Evolutionary conservation across 768 basidiomycete species (phyloP).

Genomic region (Nidularia pulvinata): DNA sequence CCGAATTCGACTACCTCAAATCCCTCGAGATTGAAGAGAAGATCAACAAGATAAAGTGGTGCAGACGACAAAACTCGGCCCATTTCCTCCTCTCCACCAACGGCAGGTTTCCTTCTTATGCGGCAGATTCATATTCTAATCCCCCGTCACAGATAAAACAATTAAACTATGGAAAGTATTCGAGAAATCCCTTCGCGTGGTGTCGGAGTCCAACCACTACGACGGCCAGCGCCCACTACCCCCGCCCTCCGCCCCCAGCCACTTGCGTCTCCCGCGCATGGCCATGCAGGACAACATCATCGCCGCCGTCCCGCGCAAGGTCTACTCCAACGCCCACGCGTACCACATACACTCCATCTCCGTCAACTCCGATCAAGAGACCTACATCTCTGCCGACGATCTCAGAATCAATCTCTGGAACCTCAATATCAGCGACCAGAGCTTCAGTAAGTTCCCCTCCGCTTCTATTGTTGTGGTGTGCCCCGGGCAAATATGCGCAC

Average conservation of each 20-base stretch:
- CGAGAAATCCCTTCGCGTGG: conserved; percentile 94
- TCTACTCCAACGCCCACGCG: conserved; percentile 98
- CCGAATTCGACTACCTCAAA: conserved; percentile 99
- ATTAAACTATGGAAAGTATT: conserved; percentile 99
- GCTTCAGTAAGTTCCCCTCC: conserved; percentile 96
- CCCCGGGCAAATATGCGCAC: not conserved
- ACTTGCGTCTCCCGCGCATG: conserved; percentile 90
- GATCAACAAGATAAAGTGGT: conserved; percentile 99
- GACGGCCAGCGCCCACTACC: conserved; percentile 75
- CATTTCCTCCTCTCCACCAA: conserved; percentile 98
- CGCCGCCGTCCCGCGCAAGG: conserved; percentile 97
- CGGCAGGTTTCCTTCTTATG: conserved; percentile 50
- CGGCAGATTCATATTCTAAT: conserved; percentile 4
- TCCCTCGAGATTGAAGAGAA: conserved; percentile 99
- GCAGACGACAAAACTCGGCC: conserved; percentile 95
- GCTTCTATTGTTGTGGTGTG: no score
- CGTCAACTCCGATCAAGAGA: conserved; percentile 99
- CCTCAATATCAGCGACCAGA: conserved; percentile 96
- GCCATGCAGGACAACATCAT: conserved; percentile 96
- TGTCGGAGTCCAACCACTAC: conserved; percentile 94
- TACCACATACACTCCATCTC: conserved; percentile 99
- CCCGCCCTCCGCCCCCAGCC: conserved; percentile 52
- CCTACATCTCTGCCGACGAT: conserved; percentile 99
- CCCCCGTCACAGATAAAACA: conserved; percentile 80
- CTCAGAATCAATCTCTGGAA: conserved; percentile 98